phyloP scores from a whole-genome alignment of 1,139 yeast species.

The Zygoascus hellenicus region DNA sequence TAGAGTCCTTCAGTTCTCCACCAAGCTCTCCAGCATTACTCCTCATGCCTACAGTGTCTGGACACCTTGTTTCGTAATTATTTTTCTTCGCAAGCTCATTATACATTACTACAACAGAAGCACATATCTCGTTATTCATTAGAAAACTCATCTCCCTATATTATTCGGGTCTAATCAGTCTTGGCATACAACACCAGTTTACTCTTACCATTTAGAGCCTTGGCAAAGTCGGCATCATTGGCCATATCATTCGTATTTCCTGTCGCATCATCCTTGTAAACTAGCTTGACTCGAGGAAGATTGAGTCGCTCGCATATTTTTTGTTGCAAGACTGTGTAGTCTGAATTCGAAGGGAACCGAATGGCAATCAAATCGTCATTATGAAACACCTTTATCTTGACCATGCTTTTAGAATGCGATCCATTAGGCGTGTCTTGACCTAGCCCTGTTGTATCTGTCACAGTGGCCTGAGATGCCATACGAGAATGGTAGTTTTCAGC shows the following conservation, averaged over 20 bases:
- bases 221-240: slow-evolving; percentile 29
- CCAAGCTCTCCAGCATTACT: too few relatives aligned
- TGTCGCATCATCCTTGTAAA: slow-evolving; percentile 26
- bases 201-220: slow-evolving; percentile 29
- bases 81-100: not conserved
- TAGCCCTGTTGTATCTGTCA: slow-evolving; percentile 12
- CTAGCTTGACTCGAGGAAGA: slow-evolving; percentile 26
- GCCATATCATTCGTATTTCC: slow-evolving; percentile 28
- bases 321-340: slow-evolving; percentile 54
- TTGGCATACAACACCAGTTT: slow-evolving; percentile 35
- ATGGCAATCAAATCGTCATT: slow-evolving; percentile 90
- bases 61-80: too few relatives aligned
- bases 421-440: not conserved
- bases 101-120: slow-evolving; percentile 8
- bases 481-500: slow-evolving; percentile 13
- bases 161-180: slow-evolving; percentile 8
- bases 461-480: slow-evolving; percentile 20
- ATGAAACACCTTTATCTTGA: slow-evolving; percentile 79
- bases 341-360: slow-evolving; percentile 57
- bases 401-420: slow-evolving; percentile 20
- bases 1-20: too few relatives aligned
- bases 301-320: slow-evolving; percentile 63
- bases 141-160: slow-evolving; percentile 2
- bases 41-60: too few relatives aligned
- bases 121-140: slow-evolving; percentile 6